Base-by-base conservation (phyloP, 768 basidiomycete species). In the Lyophyllum shimeji region DNA sequence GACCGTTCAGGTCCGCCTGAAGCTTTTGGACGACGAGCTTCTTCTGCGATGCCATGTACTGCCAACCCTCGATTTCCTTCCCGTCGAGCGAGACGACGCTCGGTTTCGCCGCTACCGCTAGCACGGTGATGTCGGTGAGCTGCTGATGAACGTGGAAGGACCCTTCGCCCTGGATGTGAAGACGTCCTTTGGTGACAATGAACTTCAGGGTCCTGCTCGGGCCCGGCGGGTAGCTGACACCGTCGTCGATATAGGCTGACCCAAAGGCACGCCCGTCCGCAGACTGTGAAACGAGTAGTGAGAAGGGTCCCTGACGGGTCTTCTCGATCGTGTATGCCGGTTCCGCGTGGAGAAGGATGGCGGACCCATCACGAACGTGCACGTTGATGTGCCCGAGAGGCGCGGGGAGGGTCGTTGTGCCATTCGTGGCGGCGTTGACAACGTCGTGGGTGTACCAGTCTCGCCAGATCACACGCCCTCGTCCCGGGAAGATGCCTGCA, bases 321-420 rank as follows among this genome's bases (percentile, higher is more conserved):
- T 87, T 87, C 51, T 80, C 76, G 59, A 83, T 78, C 1, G 88
- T 92, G 67, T 90, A 89, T 1, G 69, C 83, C 8, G 89, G 86
- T 50, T 75, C 57, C 9, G 79, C 71, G 64, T 91, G 83, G 39
- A 89, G 66, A 18, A 91, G 78, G 11, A 92, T 67, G 27, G 83
- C 83, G 17, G 86, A 77, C 23, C 84, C 83, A 54, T 85, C 83
- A n/a, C 89, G 82, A 55, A 92, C 68, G 65, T 90, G 88, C 23
- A 90, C 84, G 56, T 86, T 86, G 69, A 92, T 90, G 63, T 89
- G 84, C 17, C 84, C 78, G 2, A 92, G 81, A 3, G 89, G 88
- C 2, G 87, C 86, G n/a, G 72, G 64, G 46, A 90, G 74, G 4
- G 82, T 82, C 0, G 77, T 79, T 52, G 75, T 74, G 27, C 62